A percentile compares a stretch with the other conserved stretches of the same genome.
Conservation (phyloP, 2,329 filamentous ascomycete species). For the Ophiosphaerella korrae region DNA sequence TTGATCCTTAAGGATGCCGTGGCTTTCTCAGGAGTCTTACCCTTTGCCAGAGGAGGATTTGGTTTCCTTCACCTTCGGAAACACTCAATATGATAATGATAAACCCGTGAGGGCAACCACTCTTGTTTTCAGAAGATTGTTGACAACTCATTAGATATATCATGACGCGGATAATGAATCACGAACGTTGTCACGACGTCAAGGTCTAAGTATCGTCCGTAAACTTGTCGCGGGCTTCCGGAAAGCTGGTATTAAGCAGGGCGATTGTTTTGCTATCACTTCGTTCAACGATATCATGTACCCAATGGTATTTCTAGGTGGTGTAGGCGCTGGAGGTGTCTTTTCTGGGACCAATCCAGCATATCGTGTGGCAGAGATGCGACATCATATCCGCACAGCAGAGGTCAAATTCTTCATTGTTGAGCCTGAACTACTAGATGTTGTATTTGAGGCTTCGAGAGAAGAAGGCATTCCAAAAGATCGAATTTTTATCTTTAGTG, state of each 20-base stretch:
- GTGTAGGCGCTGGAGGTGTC: constrained; percentile 30
- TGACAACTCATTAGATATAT: constrained; percentile 47
- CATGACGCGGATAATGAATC: constrained; percentile 55
- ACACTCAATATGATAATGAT: constrained; percentile 50
- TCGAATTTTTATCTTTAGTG: constrained; percentile 35
- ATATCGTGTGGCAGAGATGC: constrained; percentile 31
- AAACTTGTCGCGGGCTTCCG: constrained; percentile 58
- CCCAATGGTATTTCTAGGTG: constrained; percentile 27
- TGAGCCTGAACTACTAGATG: constrained; percentile 30
- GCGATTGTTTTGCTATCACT: constrained; percentile 61
- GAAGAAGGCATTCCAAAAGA: constrained; percentile 19
- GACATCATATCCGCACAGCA: constrained; percentile 26
- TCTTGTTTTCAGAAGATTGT: constrained; percentile 5
- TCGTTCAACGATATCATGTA: constrained; percentile 59
- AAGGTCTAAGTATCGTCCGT: constrained; percentile 53
- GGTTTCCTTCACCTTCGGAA: constrained; percentile 60
- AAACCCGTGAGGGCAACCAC: constrained; percentile 33
- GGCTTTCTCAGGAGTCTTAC: constrained; percentile 11
- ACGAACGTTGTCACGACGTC: constrained; percentile 52
- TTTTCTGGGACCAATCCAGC: constrained; percentile 34
- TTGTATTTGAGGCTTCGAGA: constrained; percentile 20
- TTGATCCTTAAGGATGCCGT: not conserved
- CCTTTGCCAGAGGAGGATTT: constrained; percentile 57
- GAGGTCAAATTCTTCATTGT: constrained; percentile 27
- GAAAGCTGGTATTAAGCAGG: constrained; percentile 53